These are phyloP conservation scores for Nepenthes gracilis DNA, from an alignment of 148 eudicot species.

Conservation along the genomic window DNA sequence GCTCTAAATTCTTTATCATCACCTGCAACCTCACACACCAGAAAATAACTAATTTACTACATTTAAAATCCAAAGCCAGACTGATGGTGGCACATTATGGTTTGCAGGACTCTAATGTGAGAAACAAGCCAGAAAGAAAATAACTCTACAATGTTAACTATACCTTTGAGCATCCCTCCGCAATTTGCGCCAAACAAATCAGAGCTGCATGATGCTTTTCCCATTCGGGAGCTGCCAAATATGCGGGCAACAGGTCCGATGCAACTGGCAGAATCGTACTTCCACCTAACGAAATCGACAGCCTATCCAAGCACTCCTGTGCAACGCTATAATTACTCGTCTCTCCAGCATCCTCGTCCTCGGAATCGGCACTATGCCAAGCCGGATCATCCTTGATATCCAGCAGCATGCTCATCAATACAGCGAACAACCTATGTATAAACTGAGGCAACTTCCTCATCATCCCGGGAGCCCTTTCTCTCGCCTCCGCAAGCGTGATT, in stretches of 20 bases:
- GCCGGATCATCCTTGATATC: conserved; percentile 80
- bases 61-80: background rate
- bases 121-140: background rate
- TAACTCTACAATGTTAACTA: background rate
- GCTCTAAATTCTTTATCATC: conserved; percentile 82
- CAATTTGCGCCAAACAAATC: conserved; percentile 83
- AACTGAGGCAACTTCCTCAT: conserved; percentile 92
- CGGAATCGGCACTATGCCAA: conserved; percentile 69
- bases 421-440: conserved; percentile 51
- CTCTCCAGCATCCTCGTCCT: conserved; percentile 90
- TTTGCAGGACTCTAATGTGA: background rate
- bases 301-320: conserved; percentile 71
- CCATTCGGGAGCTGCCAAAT: conserved; percentile 76
- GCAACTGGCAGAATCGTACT: conserved; percentile 86
- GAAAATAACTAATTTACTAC: background rate
- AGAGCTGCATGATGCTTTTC: conserved; percentile 83
- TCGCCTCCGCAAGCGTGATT: conserved; percentile 73
- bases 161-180: conserved; percentile 95
- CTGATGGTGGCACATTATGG: background rate
- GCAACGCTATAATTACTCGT: conserved; percentile 74
- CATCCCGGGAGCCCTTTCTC: conserved; percentile 94
- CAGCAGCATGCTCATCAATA: conserved; percentile 64
- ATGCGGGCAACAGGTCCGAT: conserved; percentile 56
- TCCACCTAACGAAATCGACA: conserved; percentile 74
- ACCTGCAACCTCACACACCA: conserved; percentile 34